Evolutionary conservation across 1,284 basidiomycete species (phyloP), one percentile per base, ranked within the genome.

Genomic region (Ustilago esculenta): DNA sequence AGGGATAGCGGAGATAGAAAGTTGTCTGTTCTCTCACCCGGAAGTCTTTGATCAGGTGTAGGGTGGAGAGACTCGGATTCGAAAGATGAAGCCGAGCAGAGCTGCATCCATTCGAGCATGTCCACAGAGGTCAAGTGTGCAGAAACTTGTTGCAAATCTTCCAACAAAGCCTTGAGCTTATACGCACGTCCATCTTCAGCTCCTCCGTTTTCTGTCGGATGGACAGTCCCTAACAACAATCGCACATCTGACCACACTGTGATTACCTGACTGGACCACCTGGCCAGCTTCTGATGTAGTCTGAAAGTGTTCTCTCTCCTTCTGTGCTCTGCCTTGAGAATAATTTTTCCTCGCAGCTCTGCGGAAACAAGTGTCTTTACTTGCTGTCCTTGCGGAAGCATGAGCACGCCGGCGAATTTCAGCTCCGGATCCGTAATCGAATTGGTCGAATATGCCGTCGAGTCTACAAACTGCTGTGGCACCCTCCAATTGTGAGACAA

Each of bases 401-500:
- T 25, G 27, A 49, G 23, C 4, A 53, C n/a, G 0, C 30, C 12
- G 0, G 40, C 37, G n/a, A 54, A 60, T 4, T 14, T 6, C 7
- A 59, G 8, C 23, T 20, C 24, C 1, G 44, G 23, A 2, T 32
- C n/a, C 2, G 50, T 52, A 17, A 72, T 63, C 20, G 55, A 41
- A 33, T 60, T 55, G 5, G 70, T 72, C 11, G 42, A 48, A 34
- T 72, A 72, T 0, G 14, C 5, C 12, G 51, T 49, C 7, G 51
- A 29, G 24, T 58, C 53, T 0, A 72, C 47, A 8, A 23, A 12
- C 8, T 50, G 9, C 12, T 51, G 44, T 1, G 64, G 64, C 0
- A 69, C 51, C 2, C 54, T 44, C 69, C 69, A 72, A 12, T 72
- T 72, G 52, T 69, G 65, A 12, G 47, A 39, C 5, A 69, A 6